Base-by-base conservation (phyloP, 164 flowering plant species). In the Hamamelis virginiana region DNA sequence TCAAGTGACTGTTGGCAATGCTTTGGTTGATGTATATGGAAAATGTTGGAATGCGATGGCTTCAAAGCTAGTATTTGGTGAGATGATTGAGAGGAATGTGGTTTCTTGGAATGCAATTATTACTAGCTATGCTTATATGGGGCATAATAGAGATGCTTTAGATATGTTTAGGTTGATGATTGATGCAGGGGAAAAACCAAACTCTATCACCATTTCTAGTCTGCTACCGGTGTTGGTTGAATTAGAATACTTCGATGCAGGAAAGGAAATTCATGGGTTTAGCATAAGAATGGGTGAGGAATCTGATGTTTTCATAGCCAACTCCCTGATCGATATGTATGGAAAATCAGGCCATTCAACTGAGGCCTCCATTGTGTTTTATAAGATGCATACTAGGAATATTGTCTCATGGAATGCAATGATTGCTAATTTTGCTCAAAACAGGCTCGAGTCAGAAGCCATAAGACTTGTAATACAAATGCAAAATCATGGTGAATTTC, bases 91-190 rank as follows among this genome's bases (percentile, higher is more conserved):
- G 62, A 81, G 66, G 79, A 89, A 83, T 71, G 85, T 75, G 52
- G 90, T 86, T 28, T 84, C 91, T 33, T 89, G 90, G 94, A 89
- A 89, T 80, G 71, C 87, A 1, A 72, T 84, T 43, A 85, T 87
- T 26, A 77, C 82, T 62, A 70, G 79, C 66, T 75, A 80, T 73
- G 72, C 87, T 53, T 77, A 72, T 69, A 41, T 16, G 10, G 74
- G 75, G 59, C 63, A 21, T n/a, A 27, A 61, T 58, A 27, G 14
- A n/a, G 81, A 80, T 57, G 91, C 91, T 4, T 80, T 89, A 73
- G 71, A 65, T 65, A 71, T 70, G 66, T 84, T 86, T 76, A 80
- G 80, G 78, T 72, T 43, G 62, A 89, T 89, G 89, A 70, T 89
- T 27, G 61, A 50, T 41, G 75, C 66, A 21, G 75, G 70, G 13